A percentile compares a stretch with the other conserved stretches of the same genome.
These are phyloP conservation scores for Aspergillus neoniger DNA, from an alignment of 2,329 filamentous ascomycete genomes.

Conservation along the genomic window DNA sequence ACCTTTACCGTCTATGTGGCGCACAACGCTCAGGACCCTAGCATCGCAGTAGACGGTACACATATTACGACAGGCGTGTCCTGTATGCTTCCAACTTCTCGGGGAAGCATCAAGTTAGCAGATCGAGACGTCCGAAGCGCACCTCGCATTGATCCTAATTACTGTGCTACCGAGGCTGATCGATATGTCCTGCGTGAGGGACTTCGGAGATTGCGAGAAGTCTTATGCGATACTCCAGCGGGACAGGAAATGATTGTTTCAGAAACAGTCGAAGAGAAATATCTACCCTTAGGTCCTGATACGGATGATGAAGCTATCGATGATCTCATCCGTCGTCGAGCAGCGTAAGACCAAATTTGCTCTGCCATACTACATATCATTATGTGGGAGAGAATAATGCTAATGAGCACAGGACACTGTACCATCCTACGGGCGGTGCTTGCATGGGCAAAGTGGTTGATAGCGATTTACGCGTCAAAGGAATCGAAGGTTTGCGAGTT, in stretches of 20 bases:
- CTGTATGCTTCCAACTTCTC: background rate
- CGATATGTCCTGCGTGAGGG: slow-evolving; percentile 12
- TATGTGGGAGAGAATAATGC: background rate
- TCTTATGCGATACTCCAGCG: slow-evolving; percentile 6
- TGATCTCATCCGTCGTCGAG: background rate
- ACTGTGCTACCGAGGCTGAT: slow-evolving; percentile 15
- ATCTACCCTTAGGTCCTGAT: background rate
- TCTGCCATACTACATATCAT: background rate
- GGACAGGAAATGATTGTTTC: slow-evolving; percentile 3
- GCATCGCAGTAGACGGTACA: background rate
- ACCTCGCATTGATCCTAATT: slow-evolving; percentile 15
- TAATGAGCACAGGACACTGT: slow-evolving; percentile 7
- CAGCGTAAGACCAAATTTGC: background rate
- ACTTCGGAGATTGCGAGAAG: slow-evolving; percentile 5
- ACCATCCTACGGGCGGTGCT: slow-evolving; percentile 12
- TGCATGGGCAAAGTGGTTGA: slow-evolving; percentile 19
- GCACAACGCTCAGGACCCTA: background rate
- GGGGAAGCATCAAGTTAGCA: background rate
- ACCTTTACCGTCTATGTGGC: background rate
- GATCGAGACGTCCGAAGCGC: background rate
- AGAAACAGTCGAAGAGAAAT: slow-evolving; percentile 10
- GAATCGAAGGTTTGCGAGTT: slow-evolving; percentile 6
- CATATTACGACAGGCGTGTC: background rate
- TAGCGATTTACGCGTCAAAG: slow-evolving; percentile 14
- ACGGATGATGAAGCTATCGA: slow-evolving; percentile 4